Evolutionary conservation across 1,284 basidiomycete genomes (phyloP).

Genomic region (Moesziomyces parantarcticus): DNA sequence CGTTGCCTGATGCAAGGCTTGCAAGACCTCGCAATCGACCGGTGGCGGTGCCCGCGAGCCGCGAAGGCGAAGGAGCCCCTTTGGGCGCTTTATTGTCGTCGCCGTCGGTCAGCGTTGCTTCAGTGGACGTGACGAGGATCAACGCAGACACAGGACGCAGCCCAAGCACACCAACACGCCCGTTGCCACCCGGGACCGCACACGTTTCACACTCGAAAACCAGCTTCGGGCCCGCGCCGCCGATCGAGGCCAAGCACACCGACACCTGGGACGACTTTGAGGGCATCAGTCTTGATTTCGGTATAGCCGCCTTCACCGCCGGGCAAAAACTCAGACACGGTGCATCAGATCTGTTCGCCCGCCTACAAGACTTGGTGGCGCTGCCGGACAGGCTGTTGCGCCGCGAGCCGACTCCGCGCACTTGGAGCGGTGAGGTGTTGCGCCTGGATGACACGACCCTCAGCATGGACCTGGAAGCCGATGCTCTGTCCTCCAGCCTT

Average conservation of each 20-base stretch:
- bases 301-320: conserved; percentile 36
- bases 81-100: conserved; percentile 5
- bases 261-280: conserved; percentile 46
- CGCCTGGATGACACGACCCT: conserved; percentile 36
- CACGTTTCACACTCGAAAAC: background rate
- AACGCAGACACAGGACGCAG: conserved; percentile 11
- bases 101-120: conserved; percentile 7
- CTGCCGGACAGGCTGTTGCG: conserved; percentile 30
- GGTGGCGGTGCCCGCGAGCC: background rate
- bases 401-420: conserved; percentile 18
- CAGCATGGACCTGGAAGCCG: conserved; percentile 27
- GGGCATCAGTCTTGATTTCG: conserved; percentile 59
- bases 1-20: conserved; percentile 16
- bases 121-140: conserved; percentile 4
- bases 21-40: conserved; percentile 11
- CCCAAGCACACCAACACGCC: conserved; percentile 16
- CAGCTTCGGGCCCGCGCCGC: background rate
- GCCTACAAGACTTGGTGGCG: conserved; percentile 18
- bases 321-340: conserved; percentile 10
- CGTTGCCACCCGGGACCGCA: background rate
- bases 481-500: conserved; percentile 12
- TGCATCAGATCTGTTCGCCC: conserved; percentile 10
- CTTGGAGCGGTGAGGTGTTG: conserved; percentile 24
- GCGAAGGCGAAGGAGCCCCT: conserved; percentile 3
- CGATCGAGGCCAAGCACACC: background rate